Evolutionary conservation across 192 early-diverging fungal species (phyloP).

Genomic region (Chytriomyces sp.): DNA sequence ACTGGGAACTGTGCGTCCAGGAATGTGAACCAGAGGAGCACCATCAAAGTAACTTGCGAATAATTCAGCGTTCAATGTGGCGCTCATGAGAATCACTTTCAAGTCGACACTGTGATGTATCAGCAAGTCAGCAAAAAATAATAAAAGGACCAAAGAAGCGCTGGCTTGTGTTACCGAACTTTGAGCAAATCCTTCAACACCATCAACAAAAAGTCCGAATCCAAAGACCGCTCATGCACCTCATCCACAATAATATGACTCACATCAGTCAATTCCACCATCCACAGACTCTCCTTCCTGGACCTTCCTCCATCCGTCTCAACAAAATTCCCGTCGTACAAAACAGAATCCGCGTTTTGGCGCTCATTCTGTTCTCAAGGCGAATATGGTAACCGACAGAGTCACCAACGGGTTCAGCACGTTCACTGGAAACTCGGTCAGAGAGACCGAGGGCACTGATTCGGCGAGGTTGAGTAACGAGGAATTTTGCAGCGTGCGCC

Average conservation of each 20-base stretch:
- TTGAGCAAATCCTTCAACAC: constrained; percentile 67
- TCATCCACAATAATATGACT: constrained; percentile 78
- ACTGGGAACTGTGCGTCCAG: constrained; percentile 64
- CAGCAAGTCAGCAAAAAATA: not conserved
- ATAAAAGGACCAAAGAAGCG: no score
- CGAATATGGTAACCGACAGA: constrained; percentile 69
- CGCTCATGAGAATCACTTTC: constrained; percentile 84
- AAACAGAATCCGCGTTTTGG: constrained; percentile 65
- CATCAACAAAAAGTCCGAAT: constrained; percentile 80
- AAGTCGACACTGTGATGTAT: constrained; percentile 56
- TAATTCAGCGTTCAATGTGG: constrained; percentile 79
- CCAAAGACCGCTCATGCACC: constrained; percentile 80
- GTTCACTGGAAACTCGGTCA: constrained; percentile 61
- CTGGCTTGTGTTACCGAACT: constrained; percentile 31
- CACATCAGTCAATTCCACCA: constrained; percentile 51
- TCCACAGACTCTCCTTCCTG: constrained; percentile 33
- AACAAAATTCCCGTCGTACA: constrained; percentile 73
- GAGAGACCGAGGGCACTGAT: constrained; percentile 66
- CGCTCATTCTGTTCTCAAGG: constrained; percentile 43
- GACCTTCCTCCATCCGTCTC: constrained; percentile 61
- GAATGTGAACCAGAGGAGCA: constrained; percentile 57
- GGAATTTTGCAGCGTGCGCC: constrained; percentile 48
- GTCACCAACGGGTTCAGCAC: constrained; percentile 48
- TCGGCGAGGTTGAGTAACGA: constrained; percentile 48
- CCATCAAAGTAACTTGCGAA: constrained; percentile 79